Evolutionary conservation across 352 stramenopile genomes (phyloP), one percentile per base, ranked within the genome.

Genomic region (Globisporangium paddicum): DNA sequence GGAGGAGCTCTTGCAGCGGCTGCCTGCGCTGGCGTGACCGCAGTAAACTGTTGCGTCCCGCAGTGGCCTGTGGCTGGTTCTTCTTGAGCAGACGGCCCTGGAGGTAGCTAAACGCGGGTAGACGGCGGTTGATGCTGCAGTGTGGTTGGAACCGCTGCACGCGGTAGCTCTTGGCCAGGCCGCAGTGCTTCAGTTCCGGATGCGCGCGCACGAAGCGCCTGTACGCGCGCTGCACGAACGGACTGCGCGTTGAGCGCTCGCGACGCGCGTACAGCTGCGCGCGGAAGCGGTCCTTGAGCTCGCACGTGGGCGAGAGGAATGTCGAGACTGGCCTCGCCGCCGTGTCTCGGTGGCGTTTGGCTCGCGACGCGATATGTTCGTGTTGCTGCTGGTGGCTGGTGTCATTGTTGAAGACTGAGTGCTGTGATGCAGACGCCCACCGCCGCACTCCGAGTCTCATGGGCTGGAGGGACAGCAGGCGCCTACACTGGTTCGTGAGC

Each of bases 141-240:
- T 44, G 19, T 25, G n/a, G 26, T 34, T 35, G 45, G 13, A 52
- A 47, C 13, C 35, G 55, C 34, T 11, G 23, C 35, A 53, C 53
- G 11, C 28, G 30, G 34, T 10, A 13, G 18, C 10, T 19, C 19
- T 52, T 26, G 5, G 44, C 13, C 4, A 72, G 51, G 5, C 61
- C 65, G 26, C 55, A 62, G 34, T 66, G 55, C 19, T 47, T 18
- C 6, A 71, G 7, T 7, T 73, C 42, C 0, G 67, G 67, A n/a
- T 59, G 55, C 45, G 55, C n/a, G 26, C 48, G 61, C 30, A 71
- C 48, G 26, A 74, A 74, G 8, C 32, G 38, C 8, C 58, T 44
- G 53, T 71, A 71, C 30, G 49, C 44, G 32, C 54, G 52, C n/a
- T 59, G 59, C 11, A 74, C 67, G 19, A 74, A 74, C 13, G 67